A percentile compares a stretch with the other conserved stretches of the same genome.
Conservation (phyloP, 2,329 filamentous ascomycete genomes). For the Fusarium sororula region DNA sequence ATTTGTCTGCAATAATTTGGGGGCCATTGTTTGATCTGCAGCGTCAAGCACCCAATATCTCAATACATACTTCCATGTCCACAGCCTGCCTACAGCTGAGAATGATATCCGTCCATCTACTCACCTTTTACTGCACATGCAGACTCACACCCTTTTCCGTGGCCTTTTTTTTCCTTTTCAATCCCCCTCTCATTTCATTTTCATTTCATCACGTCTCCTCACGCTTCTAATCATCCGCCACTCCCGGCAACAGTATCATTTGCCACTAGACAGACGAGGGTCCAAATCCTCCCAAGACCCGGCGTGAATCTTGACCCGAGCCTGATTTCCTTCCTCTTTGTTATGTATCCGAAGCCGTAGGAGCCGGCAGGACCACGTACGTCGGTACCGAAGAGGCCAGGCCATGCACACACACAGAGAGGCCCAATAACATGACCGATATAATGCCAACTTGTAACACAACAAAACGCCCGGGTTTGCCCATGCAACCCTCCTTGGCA, state of each 20-base stretch:
- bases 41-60: neutral
- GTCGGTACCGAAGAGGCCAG: neutral
- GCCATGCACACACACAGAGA: neutral
- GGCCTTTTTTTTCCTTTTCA: neutral
- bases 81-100: neutral
- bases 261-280: neutral
- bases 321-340: neutral
- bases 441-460: constrained; percentile 6
- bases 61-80: neutral
- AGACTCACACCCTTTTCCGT: neutral
- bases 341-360: neutral
- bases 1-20: neutral
- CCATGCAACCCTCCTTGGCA: constrained; percentile 25
- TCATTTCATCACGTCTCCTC: neutral
- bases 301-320: neutral
- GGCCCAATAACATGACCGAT: constrained; percentile 14
- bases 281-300: neutral
- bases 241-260: neutral
- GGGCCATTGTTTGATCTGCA: constrained; percentile 2
- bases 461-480: neutral
- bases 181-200: neutral
- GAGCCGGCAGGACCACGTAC: constrained; percentile 6
- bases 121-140: neutral
- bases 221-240: neutral
- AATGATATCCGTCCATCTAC: neutral